Base-by-base conservation (phyloP, 1,139 yeast genomes). In the Pichia sp. region DNA sequence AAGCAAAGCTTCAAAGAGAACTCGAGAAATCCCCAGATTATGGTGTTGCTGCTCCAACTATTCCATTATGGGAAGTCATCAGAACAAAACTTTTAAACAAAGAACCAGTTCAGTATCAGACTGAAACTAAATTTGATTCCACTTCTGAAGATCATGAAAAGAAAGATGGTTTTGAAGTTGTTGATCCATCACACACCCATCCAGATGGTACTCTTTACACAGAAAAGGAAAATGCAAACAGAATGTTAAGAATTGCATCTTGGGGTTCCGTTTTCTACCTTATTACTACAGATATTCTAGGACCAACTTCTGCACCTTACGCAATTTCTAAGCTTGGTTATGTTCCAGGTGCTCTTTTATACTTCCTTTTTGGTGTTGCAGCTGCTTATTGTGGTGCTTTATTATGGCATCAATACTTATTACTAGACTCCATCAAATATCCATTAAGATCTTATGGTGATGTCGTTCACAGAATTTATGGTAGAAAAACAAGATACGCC, bases 261-360 rank as follows among this genome's bases (percentile, higher is more conserved):
- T 43, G 46, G 46, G 44, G 46, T 43, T 58, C 70, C 1, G 70
- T 67, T 9, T 68, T 68, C 52, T 68, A 60, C 49, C 56, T 68
- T 35, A 68, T 68, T 40, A 68, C 73, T 14, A 68, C 73, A 3
- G 73, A 68, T 55, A 67, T 68, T 38, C 58, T 68, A 31, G 73
- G 73, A 18, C 73, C 73, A 17, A 56, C 64, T 14, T 57, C 62
- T 38, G 71, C 72, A 15, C 72, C 72, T 4, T 68, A 64, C 46
- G 68, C 72, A 9, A 56, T 68, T 35, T 52, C 68, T 6, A 63
- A 65, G 41, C 52, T 68, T 42, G 73, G 72, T 4, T 67, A 58
- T 39, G 72, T 63, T 14, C 71, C 71, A 10, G 72, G 73, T 31
- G 54, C 61, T 39, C 56, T 67, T 31, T 53, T 68, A 11, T 68